These are phyloP conservation scores for Detonula confervacea DNA, from an alignment of 352 stramenopile species.

Conservation along the genomic window DNA sequence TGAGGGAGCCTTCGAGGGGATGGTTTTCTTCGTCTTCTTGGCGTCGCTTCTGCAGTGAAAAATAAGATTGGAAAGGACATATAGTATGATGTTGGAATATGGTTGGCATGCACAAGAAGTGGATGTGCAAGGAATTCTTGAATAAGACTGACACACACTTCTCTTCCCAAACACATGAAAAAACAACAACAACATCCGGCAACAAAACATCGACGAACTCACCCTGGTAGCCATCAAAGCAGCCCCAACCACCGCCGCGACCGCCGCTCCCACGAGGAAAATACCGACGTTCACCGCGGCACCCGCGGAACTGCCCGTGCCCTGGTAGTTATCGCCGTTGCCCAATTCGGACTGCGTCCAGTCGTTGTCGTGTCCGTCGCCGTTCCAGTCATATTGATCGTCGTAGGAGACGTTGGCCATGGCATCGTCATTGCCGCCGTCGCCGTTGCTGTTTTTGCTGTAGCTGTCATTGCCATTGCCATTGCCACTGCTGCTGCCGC, in stretches of 20 bases:
- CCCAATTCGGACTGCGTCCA: slow-evolving; percentile 24
- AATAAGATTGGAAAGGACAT: not conserved
- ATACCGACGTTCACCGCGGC: not conserved
- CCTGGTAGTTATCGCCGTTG: no score
- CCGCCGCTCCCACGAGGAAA: slow-evolving; percentile 21
- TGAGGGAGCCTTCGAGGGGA: slow-evolving; percentile 30
- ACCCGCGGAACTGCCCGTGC: not conserved
- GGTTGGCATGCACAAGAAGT: not conserved
- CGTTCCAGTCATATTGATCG: not conserved
- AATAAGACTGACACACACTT: not conserved
- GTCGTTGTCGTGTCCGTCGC: slow-evolving; percentile 8
- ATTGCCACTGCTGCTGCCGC: not conserved
- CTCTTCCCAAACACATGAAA: not conserved
- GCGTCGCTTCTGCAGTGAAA: slow-evolving; percentile 21
- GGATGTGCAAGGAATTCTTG: not conserved
- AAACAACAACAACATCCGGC: not conserved
- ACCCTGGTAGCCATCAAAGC: slow-evolving; percentile 24
- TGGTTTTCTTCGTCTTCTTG: slow-evolving; percentile 14
- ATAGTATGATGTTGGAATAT: not conserved
- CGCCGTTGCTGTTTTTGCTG: not conserved
- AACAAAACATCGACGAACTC: slow-evolving; percentile 10
- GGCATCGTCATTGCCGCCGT: not conserved
- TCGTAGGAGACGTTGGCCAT: not conserved
- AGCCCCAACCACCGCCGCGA: slow-evolving; percentile 22
- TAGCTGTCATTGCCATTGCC: slow-evolving; percentile 1